These are phyloP conservation scores for Auriculariales sp. DNA, from an alignment of 768 basidiomycete genomes.

Conservation along the genomic window DNA sequence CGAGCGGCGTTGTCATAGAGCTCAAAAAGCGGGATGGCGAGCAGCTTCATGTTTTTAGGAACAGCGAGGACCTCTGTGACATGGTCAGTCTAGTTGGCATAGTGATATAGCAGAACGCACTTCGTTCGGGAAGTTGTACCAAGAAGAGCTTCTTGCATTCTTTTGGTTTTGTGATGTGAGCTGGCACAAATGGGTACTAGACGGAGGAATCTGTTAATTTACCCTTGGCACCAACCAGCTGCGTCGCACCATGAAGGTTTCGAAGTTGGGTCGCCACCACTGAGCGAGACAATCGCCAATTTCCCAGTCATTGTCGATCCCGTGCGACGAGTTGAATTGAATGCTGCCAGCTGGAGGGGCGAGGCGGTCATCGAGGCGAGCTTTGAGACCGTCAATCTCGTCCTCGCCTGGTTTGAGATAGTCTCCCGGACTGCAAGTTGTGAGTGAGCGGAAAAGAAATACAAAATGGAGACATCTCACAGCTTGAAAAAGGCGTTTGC, in stretches of 20 bases:
- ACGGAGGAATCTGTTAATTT: neutral
- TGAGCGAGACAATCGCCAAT: slow-evolving; percentile 93
- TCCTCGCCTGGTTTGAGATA: slow-evolving; percentile 95
- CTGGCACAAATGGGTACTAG: slow-evolving; percentile 87
- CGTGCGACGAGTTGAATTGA: slow-evolving; percentile 63
- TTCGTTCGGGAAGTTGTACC: slow-evolving; percentile 88
- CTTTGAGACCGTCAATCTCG: slow-evolving; percentile 81
- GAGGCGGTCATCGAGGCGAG: slow-evolving; percentile 76
- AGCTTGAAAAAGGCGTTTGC: slow-evolving; percentile 99
- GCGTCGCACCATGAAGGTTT: slow-evolving; percentile 83
- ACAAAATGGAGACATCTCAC: slow-evolving; percentile 29
- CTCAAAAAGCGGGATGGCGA: slow-evolving; percentile 93
- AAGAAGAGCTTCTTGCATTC: slow-evolving; percentile 95
- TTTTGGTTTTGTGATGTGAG: slow-evolving; percentile 95
- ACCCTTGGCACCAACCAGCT: neutral
- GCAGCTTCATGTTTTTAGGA: slow-evolving; percentile 96
- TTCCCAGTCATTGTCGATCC: slow-evolving; percentile 84
- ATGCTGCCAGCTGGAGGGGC: slow-evolving; percentile 57
- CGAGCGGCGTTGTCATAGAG: slow-evolving; percentile 94
- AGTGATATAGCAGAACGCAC: slow-evolving; percentile 31
- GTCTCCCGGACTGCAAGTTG: slow-evolving; percentile 68
- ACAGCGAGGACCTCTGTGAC: slow-evolving; percentile 82
- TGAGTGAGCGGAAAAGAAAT: neutral
- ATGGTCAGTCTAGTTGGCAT: neutral
- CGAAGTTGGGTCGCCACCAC: slow-evolving; percentile 98